phyloP scores from a whole-genome alignment of 2,329 filamentous ascomycete species.

The Emergomyces orientalis region DNA sequence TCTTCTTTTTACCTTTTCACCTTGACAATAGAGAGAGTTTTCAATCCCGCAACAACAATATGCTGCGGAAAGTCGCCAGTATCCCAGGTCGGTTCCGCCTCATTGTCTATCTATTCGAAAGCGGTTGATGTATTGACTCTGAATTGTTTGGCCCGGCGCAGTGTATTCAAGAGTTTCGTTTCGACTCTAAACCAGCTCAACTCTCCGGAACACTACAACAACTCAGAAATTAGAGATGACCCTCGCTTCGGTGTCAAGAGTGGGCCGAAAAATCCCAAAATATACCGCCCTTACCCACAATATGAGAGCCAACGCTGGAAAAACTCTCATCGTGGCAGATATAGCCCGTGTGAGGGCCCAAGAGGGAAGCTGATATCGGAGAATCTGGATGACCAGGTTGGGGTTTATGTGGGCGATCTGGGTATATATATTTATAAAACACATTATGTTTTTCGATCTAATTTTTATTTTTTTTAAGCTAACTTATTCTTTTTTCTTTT shows the following conservation, averaged over 20 bases:
- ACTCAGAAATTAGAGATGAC: background rate
- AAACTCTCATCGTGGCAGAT: background rate
- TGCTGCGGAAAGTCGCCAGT: background rate
- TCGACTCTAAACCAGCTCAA: constrained; percentile 3
- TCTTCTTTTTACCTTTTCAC: background rate
- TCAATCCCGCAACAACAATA: background rate
- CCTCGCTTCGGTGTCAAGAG: background rate
- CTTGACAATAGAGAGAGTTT: background rate
- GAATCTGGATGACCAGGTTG: constrained; percentile 5
- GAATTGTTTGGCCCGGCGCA: background rate
- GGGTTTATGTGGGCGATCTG: background rate
- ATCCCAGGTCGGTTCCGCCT: background rate
- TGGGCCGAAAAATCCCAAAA: background rate
- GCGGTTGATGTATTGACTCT: background rate
- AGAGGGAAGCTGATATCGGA: background rate
- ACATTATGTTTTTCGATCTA: no score
- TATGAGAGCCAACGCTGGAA: constrained; percentile 1
- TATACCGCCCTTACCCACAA: constrained; percentile 4
- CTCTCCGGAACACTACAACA: background rate
- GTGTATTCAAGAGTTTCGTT: background rate
- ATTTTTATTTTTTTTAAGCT: background rate
- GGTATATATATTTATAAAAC: constrained; percentile 19
- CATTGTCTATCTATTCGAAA: background rate
- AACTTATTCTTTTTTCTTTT: background rate
- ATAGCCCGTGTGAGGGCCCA: background rate